Evolutionary conservation across 257 asterid species (phyloP).

Genomic region (Phtheirospermum japonicum): DNA sequence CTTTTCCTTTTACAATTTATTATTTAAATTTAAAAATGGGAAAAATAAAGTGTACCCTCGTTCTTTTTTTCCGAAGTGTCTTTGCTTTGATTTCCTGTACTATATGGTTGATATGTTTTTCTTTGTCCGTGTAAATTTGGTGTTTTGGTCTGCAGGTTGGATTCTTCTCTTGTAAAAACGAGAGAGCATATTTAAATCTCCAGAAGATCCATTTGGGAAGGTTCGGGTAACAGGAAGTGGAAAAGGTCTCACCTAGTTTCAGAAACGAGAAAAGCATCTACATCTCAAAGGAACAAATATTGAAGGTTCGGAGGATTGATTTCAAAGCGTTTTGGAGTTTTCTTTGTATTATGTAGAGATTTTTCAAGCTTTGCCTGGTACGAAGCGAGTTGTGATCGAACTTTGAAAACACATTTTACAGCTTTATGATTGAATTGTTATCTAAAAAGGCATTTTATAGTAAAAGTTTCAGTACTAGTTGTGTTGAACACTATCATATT

Average conservation of each 20-base stretch:
- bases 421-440: conserved; percentile 18
- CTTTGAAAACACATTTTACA: conserved; percentile 9
- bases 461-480: too few species aligned
- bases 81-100: background rate
- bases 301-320: conserved; percentile 52
- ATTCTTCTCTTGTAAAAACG: conserved; percentile 91
- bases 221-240: conserved; percentile 98
- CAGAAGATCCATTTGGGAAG: conserved; percentile 90
- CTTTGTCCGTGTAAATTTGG: conserved; percentile 6
- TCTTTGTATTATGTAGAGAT: conserved; percentile 20
- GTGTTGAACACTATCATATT: too few species aligned
- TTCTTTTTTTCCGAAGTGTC: background rate
- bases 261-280: conserved; percentile 89
- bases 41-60: background rate
- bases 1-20: too few species aligned
- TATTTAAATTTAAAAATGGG: too few species aligned
- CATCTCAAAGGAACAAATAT: conserved; percentile 85
- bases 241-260: conserved; percentile 91
- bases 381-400: conserved; percentile 18
- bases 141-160: conserved; percentile 54
- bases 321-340: background rate
- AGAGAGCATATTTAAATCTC: conserved; percentile 95
- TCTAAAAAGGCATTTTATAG: too few species aligned
- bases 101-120: background rate
- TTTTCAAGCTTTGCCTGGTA: conserved; percentile 8